These are phyloP conservation scores for Nigrospora osmanthi DNA, from an alignment of 2,329 filamentous ascomycete genomes.

Conservation along the genomic window DNA sequence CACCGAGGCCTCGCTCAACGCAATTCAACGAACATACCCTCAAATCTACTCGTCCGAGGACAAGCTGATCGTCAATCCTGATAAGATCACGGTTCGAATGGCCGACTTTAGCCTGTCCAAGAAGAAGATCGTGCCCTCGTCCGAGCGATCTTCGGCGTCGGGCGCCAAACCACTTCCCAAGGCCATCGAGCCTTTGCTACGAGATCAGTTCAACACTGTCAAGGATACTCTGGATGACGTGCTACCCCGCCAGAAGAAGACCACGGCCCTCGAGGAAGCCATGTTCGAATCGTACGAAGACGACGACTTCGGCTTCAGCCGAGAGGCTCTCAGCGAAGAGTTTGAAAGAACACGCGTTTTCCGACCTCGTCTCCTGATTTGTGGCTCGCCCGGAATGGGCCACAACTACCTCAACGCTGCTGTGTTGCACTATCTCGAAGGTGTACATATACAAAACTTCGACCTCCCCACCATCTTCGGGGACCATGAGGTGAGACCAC, in stretches of 20 bases:
- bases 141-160: slow-evolving; percentile 80
- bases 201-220: slow-evolving; percentile 63
- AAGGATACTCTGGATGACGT: slow-evolving; percentile 63
- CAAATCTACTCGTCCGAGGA: slow-evolving; percentile 90
- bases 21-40: slow-evolving; percentile 90
- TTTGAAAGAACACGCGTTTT: slow-evolving; percentile 88
- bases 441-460: slow-evolving; percentile 89
- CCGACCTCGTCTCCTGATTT: slow-evolving; percentile 77
- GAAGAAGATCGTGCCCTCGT: slow-evolving; percentile 93
- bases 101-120: slow-evolving; percentile 97
- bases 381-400: slow-evolving; percentile 82
- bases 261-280: slow-evolving; percentile 87
- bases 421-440: slow-evolving; percentile 83
- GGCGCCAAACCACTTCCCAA: slow-evolving; percentile 75
- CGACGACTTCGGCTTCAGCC: slow-evolving; percentile 73
- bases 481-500: slow-evolving; percentile 61
- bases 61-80: slow-evolving; percentile 81
- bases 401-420: slow-evolving; percentile 84
- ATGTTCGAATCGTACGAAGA: slow-evolving; percentile 84
- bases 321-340: slow-evolving; percentile 66
- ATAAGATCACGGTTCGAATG: slow-evolving; percentile 76
- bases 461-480: slow-evolving; percentile 82
- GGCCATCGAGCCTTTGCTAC: slow-evolving; percentile 72
- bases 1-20: slow-evolving; percentile 91
- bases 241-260: slow-evolving; percentile 76